Conservation (phyloP, 1,284 basidiomycete genomes). For the Marasmius oreades region DNA sequence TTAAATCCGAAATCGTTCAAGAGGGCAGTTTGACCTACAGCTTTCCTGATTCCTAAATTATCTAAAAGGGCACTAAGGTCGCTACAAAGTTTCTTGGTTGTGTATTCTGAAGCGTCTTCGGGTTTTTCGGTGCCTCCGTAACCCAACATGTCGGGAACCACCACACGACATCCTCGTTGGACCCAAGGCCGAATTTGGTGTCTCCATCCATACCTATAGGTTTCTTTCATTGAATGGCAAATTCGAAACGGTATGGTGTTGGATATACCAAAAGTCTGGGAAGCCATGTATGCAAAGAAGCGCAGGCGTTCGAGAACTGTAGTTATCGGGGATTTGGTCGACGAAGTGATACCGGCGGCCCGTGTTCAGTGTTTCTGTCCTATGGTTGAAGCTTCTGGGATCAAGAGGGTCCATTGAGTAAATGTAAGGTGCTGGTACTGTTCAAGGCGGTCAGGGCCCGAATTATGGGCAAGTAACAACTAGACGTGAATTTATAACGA, state of each 20-base stretch:
- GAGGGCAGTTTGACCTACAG: conserved; percentile 36
- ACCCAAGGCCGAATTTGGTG: conserved; percentile 69
- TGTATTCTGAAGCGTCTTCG: conserved; percentile 47
- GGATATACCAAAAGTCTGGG: conserved; percentile 58
- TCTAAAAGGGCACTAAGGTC: conserved; percentile 67
- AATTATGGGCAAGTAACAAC: not conserved
- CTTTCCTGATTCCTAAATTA: conserved; percentile 43
- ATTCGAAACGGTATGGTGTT: not conserved
- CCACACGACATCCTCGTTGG: conserved; percentile 56
- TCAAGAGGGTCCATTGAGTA: conserved; percentile 44
- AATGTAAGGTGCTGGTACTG: not conserved
- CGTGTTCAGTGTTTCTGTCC: conserved; percentile 45
- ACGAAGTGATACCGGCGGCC: conserved; percentile 64
- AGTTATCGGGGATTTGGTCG: conserved; percentile 50
- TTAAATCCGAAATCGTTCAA: not conserved
- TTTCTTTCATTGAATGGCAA: not conserved
- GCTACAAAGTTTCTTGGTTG: conserved; percentile 51
- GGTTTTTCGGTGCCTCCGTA: conserved; percentile 71
- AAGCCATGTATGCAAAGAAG: conserved; percentile 73
- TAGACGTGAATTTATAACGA: not conserved
- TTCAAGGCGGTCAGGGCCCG: not conserved
- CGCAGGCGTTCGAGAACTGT: conserved; percentile 40
- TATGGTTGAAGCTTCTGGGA: conserved; percentile 52
- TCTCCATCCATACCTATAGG: conserved; percentile 65
- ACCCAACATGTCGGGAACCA: conserved; percentile 71